phyloP scores from a whole-genome alignment of 1,139 yeast species.

The Taiozyma onychis region DNA sequence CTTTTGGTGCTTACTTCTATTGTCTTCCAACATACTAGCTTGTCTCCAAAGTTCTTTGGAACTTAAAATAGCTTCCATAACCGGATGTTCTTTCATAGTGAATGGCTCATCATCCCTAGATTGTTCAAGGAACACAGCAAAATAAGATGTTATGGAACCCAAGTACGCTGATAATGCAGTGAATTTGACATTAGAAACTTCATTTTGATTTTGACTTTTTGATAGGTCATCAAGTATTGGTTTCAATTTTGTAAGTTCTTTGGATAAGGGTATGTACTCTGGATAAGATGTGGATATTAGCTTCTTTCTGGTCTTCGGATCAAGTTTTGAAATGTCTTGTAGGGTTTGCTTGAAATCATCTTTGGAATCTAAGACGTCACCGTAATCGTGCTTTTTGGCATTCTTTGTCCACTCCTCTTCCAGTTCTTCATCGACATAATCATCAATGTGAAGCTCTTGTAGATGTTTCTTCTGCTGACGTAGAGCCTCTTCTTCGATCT shows the following conservation, averaged over 20 bases:
- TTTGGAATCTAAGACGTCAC: conserved; percentile 31
- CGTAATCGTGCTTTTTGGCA: conserved; percentile 33
- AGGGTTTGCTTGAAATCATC: conserved; percentile 23
- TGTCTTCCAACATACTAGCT: conserved; percentile 44
- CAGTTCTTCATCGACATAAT: conserved; percentile 78
- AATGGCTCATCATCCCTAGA: conserved; percentile 51
- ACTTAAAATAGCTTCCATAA: conserved; percentile 79
- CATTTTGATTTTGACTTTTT: conserved; percentile 25
- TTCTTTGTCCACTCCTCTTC: conserved; percentile 63
- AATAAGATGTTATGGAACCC: conserved; percentile 20
- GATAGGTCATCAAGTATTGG: conserved; percentile 37
- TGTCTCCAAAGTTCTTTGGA: conserved; percentile 90
- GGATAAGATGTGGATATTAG: conserved; percentile 64
- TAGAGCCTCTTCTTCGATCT: conserved; percentile 83
- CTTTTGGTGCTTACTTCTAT: conserved; percentile 12
- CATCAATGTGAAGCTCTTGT: conserved; percentile 74
- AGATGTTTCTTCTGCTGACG: conserved; percentile 83
- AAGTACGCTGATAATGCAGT: conserved; percentile 63
- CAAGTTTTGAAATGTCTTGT: conserved; percentile 30
- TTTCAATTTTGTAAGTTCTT: conserved; percentile 50
- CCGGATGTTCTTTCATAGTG: conserved; percentile 78
- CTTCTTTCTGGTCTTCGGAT: conserved; percentile 38
- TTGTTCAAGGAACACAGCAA: conserved; percentile 32
- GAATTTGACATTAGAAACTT: conserved; percentile 43
- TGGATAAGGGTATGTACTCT: conserved; percentile 72